Base-by-base conservation (phyloP, 768 basidiomycete species). In the Amanita rubescens region DNA sequence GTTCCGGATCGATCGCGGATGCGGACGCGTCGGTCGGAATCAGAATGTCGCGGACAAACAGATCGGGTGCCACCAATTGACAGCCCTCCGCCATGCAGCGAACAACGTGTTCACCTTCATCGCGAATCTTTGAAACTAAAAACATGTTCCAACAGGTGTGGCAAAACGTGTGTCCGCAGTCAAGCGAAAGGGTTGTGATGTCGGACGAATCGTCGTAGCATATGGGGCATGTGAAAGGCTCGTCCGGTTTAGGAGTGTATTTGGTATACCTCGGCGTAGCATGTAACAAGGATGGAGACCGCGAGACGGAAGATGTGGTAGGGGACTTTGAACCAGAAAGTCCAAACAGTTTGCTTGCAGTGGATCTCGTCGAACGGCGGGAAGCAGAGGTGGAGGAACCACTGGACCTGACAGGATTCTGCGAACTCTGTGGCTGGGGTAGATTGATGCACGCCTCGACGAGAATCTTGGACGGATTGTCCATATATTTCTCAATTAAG, bases 401-500 rank as follows among this genome's bases (percentile, higher is more conserved):
- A 32, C 32, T 25, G 7, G 51, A 14, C 10, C 54, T 56, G 15
- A 33, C 43, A n/a, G 54, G 44, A 15, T 49, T 55, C 5, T 53
- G 53, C 45, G 25, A 17, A 20, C 24, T 45, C 24, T 52, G 48
- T 0, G 62, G 60, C 59, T 62, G 32, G 6, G 80, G 54, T 63
- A 73, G 48, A 68, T 74, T 58, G 61, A 77, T 76, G 3, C 95
- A 96, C 1, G 94, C 92, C 6, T 81, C 79, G 24, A 81, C 75
- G 25, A 85, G 80, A 14, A 94, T 79, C 7, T 72, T 70, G 17
- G 82, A 75, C 0, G 90, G 81, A 55, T 92, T 89, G 61, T 97
- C 95, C 93, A 96, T 96, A 71, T 91, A 98, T 67, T 90, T 88
- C 71, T 98, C 95, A 60, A 93, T 91, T 19, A 99, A 79, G 53